Evolutionary conservation across 495 filamentous ascomycete genomes (phyloP).

Genomic region (Lasiosphaeria ovina): DNA sequence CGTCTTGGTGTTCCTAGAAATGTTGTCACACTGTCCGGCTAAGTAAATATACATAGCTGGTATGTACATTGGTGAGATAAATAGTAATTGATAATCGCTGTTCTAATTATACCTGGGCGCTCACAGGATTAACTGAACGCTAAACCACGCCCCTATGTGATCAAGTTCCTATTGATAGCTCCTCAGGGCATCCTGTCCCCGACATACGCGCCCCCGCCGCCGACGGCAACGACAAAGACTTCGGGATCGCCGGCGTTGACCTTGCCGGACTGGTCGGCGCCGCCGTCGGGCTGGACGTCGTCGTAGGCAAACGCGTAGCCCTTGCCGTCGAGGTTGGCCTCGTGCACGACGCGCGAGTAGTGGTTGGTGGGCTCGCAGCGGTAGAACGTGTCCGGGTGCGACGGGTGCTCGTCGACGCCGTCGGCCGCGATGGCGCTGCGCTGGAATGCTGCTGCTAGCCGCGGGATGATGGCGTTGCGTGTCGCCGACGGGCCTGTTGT

Average conservation of each 20-base stretch:
- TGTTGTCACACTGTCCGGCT: too few species aligned
- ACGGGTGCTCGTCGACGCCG: constrained; percentile 50
- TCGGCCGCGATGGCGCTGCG: constrained; percentile 54
- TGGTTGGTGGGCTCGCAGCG: constrained; percentile 62
- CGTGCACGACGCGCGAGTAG: constrained; percentile 68
- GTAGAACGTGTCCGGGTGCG: constrained; percentile 54
- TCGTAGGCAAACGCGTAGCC: constrained; percentile 83
- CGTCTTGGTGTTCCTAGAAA: too few species aligned
- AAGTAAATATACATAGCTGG: too few species aligned
- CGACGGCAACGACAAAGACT: constrained; percentile 65
- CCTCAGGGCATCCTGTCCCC: constrained; percentile 25
- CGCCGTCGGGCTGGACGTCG: constrained; percentile 64
- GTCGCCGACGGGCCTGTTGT: constrained; percentile 49
- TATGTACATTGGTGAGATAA: too few species aligned
- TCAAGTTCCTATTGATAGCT: neutral
- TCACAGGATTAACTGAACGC: neutral
- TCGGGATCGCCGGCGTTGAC: constrained; percentile 59
- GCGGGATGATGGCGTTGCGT: constrained; percentile 60
- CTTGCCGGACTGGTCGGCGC: constrained; percentile 63
- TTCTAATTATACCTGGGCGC: neutral
- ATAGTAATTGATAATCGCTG: too few species aligned
- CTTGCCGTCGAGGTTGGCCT: constrained; percentile 59
- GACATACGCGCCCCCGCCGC: constrained; percentile 44
- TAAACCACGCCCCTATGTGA: neutral
- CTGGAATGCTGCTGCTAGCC: constrained; percentile 69